Evolutionary conservation across 2,329 filamentous ascomycete genomes (phyloP), one percentile per base, ranked within the genome.

Genomic region (Sporothrix variecibatus): DNA sequence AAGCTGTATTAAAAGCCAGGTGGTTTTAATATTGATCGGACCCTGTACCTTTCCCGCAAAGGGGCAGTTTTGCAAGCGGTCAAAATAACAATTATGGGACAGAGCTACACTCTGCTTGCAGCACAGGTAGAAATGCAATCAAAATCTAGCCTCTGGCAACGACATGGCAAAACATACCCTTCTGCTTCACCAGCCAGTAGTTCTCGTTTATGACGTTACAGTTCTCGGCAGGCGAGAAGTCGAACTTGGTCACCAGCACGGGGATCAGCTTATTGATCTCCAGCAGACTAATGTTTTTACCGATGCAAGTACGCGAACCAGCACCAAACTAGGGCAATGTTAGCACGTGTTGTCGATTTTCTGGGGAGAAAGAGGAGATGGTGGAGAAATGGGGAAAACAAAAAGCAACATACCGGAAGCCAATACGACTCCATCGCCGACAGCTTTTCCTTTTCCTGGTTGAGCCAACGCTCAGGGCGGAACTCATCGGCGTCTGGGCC

Each of bases 391-490:
- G 34, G 34, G 34, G 34, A 34, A 34, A 34, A 3, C 34, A 34
- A 34, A 34, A 34, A 3, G 7, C n/a, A 43, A 15, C 40, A 43
- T 43, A 43, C 40, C 58, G 28, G 58, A 51, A 51, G 49, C 49
- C 58, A 64, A 6, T 34, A 64, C 2, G 58, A 38, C 31, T 64
- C 58, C 28, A 38, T 64, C 31, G 34, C 7, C 9, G 58, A 34
- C 11, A 38, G 20, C 7, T 40, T 40, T 26, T 64, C 31, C 20
- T n/a, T 31, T 20, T 40, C 31, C 28, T 34, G 31, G 58, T 49
- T 38, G n/a, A 67, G 64, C 38, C 64, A 67, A 38, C 38, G 34
- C 64, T 67, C 64, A 2, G 64, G 64, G 20, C 28, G n/a, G 40
- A 67, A 67, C 20, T 23, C 64, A 7, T 67, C 38, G 15, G 38